Percentiles rank a stretch among this genome's conserved stretches.
These are phyloP conservation scores for Zalaria obscura DNA, from an alignment of 2,329 filamentous ascomycete genomes.

Conservation along the genomic window DNA sequence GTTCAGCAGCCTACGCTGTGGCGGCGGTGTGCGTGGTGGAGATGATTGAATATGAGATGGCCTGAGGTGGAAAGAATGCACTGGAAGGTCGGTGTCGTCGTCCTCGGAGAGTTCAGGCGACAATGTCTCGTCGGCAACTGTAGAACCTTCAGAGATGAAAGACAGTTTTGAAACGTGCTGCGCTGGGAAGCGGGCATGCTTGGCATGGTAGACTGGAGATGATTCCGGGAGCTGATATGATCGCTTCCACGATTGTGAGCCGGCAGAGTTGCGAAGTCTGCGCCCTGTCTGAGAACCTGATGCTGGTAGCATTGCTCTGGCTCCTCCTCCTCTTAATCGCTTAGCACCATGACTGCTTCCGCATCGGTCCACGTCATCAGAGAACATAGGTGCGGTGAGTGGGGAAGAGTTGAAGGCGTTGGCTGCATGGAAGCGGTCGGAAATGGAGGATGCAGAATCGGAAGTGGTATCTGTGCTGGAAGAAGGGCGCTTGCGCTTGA, in stretches of 20 bases:
- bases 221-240: conserved; percentile 67
- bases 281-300: conserved; percentile 17
- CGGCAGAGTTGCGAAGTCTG: conserved; percentile 15
- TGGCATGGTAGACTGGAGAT: conserved; percentile 67
- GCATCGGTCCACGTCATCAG: conserved; percentile 63
- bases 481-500: conserved; percentile 55
- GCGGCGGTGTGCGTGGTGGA: conserved; percentile 68
- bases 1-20: conserved; percentile 25
- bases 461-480: conserved; percentile 61
- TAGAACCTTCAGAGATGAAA: conserved; percentile 60
- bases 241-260: conserved; percentile 56
- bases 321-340: conserved; percentile 9
- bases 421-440: conserved; percentile 58
- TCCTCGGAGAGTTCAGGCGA: conserved; percentile 55
- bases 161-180: conserved; percentile 55
- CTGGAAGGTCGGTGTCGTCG: conserved; percentile 67
- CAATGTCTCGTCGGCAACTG: conserved; percentile 48
- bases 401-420: conserved; percentile 69
- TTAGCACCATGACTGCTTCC: conserved; percentile 39
- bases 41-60: conserved; percentile 52
- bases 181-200: conserved; percentile 61
- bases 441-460: conserved; percentile 74
- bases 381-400: conserved; percentile 70
- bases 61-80: conserved; percentile 54
- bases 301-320: conserved; percentile 7